These are phyloP conservation scores for Przewalskia tangutica DNA, from an alignment of 257 asterid species.

Conservation along the genomic window DNA sequence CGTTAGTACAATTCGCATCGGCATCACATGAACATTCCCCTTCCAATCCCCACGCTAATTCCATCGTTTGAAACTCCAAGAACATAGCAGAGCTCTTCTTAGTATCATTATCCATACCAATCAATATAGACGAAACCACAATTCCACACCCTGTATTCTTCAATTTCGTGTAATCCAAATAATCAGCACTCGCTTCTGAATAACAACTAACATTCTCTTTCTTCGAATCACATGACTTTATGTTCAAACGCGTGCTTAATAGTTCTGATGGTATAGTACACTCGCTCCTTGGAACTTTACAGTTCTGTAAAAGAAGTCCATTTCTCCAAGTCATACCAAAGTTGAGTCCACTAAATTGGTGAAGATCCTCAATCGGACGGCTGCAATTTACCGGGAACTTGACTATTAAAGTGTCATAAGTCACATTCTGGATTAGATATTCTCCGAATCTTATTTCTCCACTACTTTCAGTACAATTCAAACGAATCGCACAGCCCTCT, in stretches of 20 bases:
- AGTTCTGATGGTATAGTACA: background rate
- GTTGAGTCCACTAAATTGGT: slow-evolving; percentile 18
- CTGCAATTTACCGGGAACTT: slow-evolving; percentile 38
- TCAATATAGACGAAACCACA: slow-evolving; percentile 43
- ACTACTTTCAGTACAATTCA: slow-evolving; percentile 21
- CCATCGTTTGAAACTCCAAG: slow-evolving; percentile 49
- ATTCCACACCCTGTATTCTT: slow-evolving; percentile 16
- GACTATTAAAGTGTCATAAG: slow-evolving; percentile 34
- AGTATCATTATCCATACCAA: background rate
- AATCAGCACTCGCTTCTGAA: slow-evolving; percentile 17
- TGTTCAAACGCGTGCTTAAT: slow-evolving; percentile 5
- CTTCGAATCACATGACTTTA: slow-evolving; percentile 15
- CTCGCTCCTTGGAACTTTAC: slow-evolving; percentile 35
- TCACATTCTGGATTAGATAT: slow-evolving; percentile 35
- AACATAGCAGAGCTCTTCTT: slow-evolving; percentile 16
- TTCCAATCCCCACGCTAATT: slow-evolving; percentile 72
- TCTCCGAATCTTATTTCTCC: slow-evolving; percentile 29
- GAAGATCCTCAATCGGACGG: slow-evolving; percentile 39
- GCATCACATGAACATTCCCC: slow-evolving; percentile 42
- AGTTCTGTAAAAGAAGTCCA: slow-evolving; percentile 42
- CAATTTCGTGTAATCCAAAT: slow-evolving; percentile 24
- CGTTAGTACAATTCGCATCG: slow-evolving; percentile 28
- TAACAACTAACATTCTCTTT: slow-evolving; percentile 28
- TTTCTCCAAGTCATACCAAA: slow-evolving; percentile 53
- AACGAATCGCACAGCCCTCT: slow-evolving; percentile 31